Base-by-base conservation (phyloP, 805 yeast species). In the Lipomyces yamanashiensis region DNA sequence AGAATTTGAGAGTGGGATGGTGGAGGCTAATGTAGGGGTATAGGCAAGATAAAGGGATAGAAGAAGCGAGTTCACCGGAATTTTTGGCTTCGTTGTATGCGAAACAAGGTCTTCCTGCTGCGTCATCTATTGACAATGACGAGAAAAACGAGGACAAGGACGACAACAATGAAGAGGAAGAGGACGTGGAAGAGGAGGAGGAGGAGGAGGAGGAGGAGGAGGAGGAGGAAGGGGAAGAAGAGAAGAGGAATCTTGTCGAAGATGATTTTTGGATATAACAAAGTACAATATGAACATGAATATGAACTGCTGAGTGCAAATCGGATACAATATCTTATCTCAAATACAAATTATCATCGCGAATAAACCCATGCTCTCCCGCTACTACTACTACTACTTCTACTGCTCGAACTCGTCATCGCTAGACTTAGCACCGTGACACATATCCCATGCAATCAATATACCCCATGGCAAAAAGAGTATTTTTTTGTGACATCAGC, bases 41-140 rank as follows among this genome's bases (percentile, higher is more conserved):
- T 23, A 59, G 71, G 15, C 66, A 64, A 12, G 72, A 70, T 52
- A 70, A 70, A 48, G 17, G 54, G 6, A 10, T 69, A 17, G 69
- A 67, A 13, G 70, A 69, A 7, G 72, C 72, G 2, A 68, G 71
- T 43, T 62, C 71, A 15, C 70, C 68, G 3, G 59, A 55, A 21
- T 68, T 58, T 58, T 50, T 69, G 23, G 71, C 64, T 15, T 59
- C 64, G 41, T 39, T 69, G 37, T 69, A 64, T 41, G 39, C 40
- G 33, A 13, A 39, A 9, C 17, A 28, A 39, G 33, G 21, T 34
- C 21, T 54, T 6, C 33, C 21, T 15, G 15, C 33, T 15, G 33
- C 44, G 1, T 12, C 34, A 19, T 17, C 12, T 17, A 23, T 15
- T 13, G 50, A 23, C 49, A 43, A 43, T 3, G 49, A 41, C 17